Evolutionary conservation across 192 early-diverging fungal genomes (phyloP), one percentile per base, ranked within the genome.

Genomic region (Coemansia sp.): DNA sequence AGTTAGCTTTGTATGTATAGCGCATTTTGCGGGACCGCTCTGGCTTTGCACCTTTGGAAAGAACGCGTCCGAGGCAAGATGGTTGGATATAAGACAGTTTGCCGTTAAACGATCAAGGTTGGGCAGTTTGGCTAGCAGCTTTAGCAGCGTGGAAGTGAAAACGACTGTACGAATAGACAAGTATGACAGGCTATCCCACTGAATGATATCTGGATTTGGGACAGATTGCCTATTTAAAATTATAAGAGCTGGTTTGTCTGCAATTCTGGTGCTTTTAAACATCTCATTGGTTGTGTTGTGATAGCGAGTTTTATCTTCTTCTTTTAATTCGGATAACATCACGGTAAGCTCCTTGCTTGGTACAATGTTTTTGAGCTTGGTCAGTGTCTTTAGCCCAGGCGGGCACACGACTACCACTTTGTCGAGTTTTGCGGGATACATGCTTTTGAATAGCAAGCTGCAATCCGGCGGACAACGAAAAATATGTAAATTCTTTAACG

Each of bases 61-160:
- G n/a, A 6, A 2, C 6, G 5, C 24, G 16, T 21, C 8, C 6
- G 42, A 31, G 4, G 28, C 0, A 31, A 2, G 29, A 38, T 60
- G 59, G 50, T 30, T 60, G 14, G 59, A 60, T 8, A 60, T 60
- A 23, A 60, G 48, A 40, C 29, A 52, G n/a, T 32, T 52, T 9
- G 49, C 59, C 2, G 48, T 24, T 29, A 60, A 24, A n/a, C 21
- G 35, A 3, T 30, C 35, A 1, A 60, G 19, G n/a, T 21, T 43
- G 0, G 59, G 59, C 16, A 60, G 35, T 33, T 60, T 60, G 14
- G 6, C 32, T 14, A 60, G 16, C 27, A 60, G 19, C 1, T 27
- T 50, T 10, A 52, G 59, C 22, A 60, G 9, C 1, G 4, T 11
- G 1, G 24, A 50, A 23, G 59, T 52, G 33, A 48, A 42, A 10